Evolutionary conservation across 345 rosid species (phyloP).

Genomic region (Aethionema arabicum): DNA sequence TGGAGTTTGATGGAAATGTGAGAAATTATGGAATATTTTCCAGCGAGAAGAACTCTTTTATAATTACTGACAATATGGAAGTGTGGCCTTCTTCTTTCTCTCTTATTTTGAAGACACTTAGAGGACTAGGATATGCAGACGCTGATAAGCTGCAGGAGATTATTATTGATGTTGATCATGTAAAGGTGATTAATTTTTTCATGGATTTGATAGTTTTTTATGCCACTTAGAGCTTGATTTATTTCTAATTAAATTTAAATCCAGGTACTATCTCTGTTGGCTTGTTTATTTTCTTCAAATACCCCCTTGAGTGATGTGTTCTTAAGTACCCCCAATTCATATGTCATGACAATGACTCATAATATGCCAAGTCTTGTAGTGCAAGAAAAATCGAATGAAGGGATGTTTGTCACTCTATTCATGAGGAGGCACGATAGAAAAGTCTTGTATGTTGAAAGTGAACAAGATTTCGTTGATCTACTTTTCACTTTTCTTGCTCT

Average conservation of each 20-base stretch:
- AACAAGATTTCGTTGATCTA: constrained; percentile 18
- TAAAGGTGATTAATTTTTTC: constrained; percentile 3
- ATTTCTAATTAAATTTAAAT: neutral
- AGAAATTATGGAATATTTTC: neutral
- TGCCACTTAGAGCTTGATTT: neutral
- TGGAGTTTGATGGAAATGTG: neutral
- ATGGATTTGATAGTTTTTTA: neutral
- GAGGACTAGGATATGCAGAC: neutral
- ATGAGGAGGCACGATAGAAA: constrained; percentile 14
- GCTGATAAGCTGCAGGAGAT: neutral
- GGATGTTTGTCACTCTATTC: constrained; percentile 3
- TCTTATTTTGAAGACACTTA: neutral
- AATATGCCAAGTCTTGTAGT: neutral
- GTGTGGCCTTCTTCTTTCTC: neutral
- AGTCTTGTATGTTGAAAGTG: constrained; percentile 15
- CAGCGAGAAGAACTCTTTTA: neutral
- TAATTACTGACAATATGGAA: constrained; percentile 4
- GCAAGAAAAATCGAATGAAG: neutral
- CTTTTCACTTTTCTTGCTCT: constrained; percentile 12
- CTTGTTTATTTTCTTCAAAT: constrained; percentile 14
- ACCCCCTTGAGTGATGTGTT: constrained; percentile 28
- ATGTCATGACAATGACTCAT: constrained; percentile 3
- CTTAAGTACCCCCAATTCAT: constrained; percentile 4
- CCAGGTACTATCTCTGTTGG: constrained; percentile 18
- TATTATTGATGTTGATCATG: neutral